phyloP scores from a whole-genome alignment of 2,329 filamentous ascomycete species.

The Fusarium sp. region DNA sequence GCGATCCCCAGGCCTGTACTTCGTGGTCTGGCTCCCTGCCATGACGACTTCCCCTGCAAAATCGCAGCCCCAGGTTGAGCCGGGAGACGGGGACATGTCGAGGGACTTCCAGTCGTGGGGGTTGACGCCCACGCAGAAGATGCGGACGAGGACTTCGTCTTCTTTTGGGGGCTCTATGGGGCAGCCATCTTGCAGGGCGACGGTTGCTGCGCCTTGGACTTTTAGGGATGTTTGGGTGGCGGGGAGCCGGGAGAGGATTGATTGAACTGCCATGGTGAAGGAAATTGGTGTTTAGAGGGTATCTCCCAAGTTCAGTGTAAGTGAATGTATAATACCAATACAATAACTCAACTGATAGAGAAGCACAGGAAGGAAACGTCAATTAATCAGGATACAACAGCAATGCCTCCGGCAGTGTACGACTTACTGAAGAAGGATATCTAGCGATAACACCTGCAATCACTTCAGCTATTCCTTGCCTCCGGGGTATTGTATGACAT shows the following conservation, averaged over 20 bases:
- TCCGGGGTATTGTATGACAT: too few relatives aligned
- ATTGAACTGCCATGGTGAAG: slow-evolving; percentile 13
- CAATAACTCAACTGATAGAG: too few relatives aligned
- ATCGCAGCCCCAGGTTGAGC: slow-evolving; percentile 38
- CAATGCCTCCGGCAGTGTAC: too few relatives aligned
- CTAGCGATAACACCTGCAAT: too few relatives aligned
- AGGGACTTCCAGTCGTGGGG: slow-evolving; percentile 40
- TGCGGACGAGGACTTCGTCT: slow-evolving; percentile 26
- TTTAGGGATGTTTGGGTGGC: slow-evolving; percentile 1
- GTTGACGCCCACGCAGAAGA: slow-evolving; percentile 35
- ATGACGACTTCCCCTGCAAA: slow-evolving; percentile 34
- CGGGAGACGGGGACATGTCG: slow-evolving; percentile 37
- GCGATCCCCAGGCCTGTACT: slow-evolving; percentile 2
- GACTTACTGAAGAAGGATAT: too few relatives aligned
- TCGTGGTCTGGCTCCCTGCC: not conserved
- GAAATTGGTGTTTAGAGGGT: not conserved
- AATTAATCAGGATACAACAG: too few relatives aligned
- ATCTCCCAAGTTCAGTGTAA: too few relatives aligned
- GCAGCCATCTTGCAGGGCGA: not conserved
- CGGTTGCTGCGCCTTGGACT: slow-evolving; percentile 1
- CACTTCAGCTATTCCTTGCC: too few relatives aligned
- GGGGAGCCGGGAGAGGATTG: slow-evolving; percentile 1
- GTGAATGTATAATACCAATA: too few relatives aligned
- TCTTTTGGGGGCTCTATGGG: slow-evolving; percentile 4
- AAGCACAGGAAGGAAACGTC: too few relatives aligned